Evolutionary conservation across 2,329 filamentous ascomycete species (phyloP), one percentile per base, ranked within the genome.

Genomic region (Penicillium italicum): DNA sequence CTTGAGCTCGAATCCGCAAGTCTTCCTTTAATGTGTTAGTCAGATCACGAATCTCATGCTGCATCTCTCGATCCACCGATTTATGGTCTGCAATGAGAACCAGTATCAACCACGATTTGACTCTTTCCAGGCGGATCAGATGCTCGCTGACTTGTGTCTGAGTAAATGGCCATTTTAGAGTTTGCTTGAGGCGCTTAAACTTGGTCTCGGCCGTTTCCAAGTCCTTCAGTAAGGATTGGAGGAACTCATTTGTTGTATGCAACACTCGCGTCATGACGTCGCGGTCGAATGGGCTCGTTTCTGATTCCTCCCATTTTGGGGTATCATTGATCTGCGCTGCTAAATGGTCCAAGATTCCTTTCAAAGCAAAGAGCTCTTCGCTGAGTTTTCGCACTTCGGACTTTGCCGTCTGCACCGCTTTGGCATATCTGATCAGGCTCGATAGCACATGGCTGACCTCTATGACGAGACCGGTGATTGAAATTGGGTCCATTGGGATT

Each of bases 91-190:
- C 53, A 8, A 48, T 63, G n/a, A 64, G 55, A 26, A 64, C 62
- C 36, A 64, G 49, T 22, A 63, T 62, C 48, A 64, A 55, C 62
- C 62, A 64, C 5, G 62, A 63, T 31, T 64, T 64, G 28, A 64
- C 60, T 31, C 62, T 51, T 50, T 63, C 62, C 18, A 64, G 42
- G 12, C 48, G 45, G 18, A 37, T 24, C 12, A 64, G 57, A 33
- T 64, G 59, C 9, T 26, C 55, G 33, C 44, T 58, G 37, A 58
- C 26, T 42, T 62, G 52, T 14, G 57, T 51, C n/a, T 63, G 53
- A 1, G 60, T 60, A 34, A 64, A 63, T 0, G 61, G 61, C 59
- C 62, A 64, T 52, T 62, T 52, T 3, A 64, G 43, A 28, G 59
- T 56, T 38, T 63, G 60, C 44, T 63, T 64, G 5, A 63, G 38